Base-by-base conservation (phyloP, 129 eudicot genomes). In the Chrysanthemum makinoi region DNA sequence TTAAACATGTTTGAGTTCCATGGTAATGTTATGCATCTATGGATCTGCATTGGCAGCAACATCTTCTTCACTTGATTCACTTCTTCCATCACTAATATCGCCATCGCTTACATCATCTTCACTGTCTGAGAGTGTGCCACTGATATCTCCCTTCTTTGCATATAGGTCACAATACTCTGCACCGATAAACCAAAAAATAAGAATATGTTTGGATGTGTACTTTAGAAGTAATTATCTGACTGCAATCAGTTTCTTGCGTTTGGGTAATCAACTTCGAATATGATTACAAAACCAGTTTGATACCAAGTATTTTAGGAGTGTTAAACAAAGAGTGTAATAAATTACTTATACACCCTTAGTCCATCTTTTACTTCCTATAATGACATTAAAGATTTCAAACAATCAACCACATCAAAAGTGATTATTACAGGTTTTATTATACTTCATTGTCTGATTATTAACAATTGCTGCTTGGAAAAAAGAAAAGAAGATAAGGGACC, bases 111-210 rank as follows among this genome's bases (percentile, higher is more conserved):
- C 83, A 39, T 89, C 90, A 51, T 84, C 88, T 2, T 84, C 96
- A 62, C 93, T 89, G 7, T 83, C 88, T 13, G 83, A 28, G 65
- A 69, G 67, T n/a, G 65, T 58, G 78, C 81, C 75, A 18, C 73
- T 73, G 65, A 83, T 76, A 61, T 87, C 66, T 68, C 84, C 88
- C 83, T 86, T 85, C 82, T 89, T 89, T 48, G 94, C 94, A 57
- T 87, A 89, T 14, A 81, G 86, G 72, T 89, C 94, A 53, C 94
- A 87, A 63, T 83, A 89, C 73, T 89, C 96, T 89, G 84, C 71
- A 49, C 53, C 71, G 66, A 14, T 17, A 62, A 70, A 62, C 39
- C 48, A 24, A 43, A 39, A 22, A 22, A 53, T 51, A 53, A 55
- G 17, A 3, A 60, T 13, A 50, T 49, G 50, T 63, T 28, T 52